Conservation (phyloP, 106 monocot genomes). For the Dendrobium nobile region DNA sequence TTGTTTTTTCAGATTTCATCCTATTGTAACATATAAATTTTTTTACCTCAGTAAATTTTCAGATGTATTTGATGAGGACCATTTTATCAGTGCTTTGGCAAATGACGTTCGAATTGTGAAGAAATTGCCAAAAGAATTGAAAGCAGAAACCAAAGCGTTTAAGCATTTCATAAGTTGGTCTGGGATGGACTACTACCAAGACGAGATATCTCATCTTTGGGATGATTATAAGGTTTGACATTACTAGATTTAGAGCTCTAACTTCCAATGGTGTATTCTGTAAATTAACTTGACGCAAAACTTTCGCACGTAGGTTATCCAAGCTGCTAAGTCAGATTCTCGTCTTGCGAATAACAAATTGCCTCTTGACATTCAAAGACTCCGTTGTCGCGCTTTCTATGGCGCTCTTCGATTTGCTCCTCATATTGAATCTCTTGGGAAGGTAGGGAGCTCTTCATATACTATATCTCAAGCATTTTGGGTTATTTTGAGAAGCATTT, state of each 20-base stretch:
- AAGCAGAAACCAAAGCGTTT: slow-evolving; percentile 46
- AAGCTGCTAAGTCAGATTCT: slow-evolving; percentile 91
- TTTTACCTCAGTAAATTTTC: slow-evolving; percentile 74
- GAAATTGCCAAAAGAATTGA: slow-evolving; percentile 76
- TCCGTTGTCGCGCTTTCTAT: slow-evolving; percentile 82
- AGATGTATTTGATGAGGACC: slow-evolving; percentile 84
- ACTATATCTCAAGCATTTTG: background rate
- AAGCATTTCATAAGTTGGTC: slow-evolving; percentile 94
- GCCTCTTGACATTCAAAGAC: slow-evolving; percentile 81
- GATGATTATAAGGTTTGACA: slow-evolving; percentile 55
- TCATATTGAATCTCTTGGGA: slow-evolving; percentile 69
- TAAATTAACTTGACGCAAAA: slow-evolving; percentile 1
- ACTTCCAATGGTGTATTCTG: background rate
- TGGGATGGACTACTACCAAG: slow-evolving; percentile 64
- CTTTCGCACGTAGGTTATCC: slow-evolving; percentile 54
- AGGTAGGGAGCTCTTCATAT: slow-evolving; percentile 29
- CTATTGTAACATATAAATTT: slow-evolving; percentile 8
- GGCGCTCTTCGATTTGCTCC: slow-evolving; percentile 75
- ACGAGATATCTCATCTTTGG: slow-evolving; percentile 71
- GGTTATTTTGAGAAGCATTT: background rate
- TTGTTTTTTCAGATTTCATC: background rate
- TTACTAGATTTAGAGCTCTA: background rate
- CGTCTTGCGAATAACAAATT: slow-evolving; percentile 93
- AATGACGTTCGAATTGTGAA: slow-evolving; percentile 78
- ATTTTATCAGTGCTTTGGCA: slow-evolving; percentile 59